These are phyloP conservation scores for Solanum pennellii DNA, from an alignment of 257 asterid species.

Conservation along the genomic window DNA sequence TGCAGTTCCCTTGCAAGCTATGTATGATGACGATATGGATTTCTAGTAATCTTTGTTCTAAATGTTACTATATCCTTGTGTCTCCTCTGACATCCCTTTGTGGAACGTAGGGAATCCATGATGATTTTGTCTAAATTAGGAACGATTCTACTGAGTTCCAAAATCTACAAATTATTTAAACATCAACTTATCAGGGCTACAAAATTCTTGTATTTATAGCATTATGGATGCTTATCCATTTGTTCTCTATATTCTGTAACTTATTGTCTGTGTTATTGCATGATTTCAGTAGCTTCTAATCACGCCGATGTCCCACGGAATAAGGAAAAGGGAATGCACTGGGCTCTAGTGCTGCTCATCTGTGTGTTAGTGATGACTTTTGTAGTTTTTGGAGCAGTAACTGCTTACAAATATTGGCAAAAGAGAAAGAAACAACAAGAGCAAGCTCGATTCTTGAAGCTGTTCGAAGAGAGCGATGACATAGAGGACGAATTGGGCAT, in stretches of 20 bases:
- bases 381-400: constrained; percentile 27
- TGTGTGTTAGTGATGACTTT: constrained; percentile 7
- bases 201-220: not conserved
- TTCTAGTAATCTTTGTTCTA: not conserved
- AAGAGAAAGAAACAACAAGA: constrained; percentile 59
- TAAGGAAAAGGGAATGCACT: constrained; percentile 19
- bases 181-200: not conserved
- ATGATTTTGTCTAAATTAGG: not conserved
- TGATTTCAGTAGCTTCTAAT: constrained; percentile 21
- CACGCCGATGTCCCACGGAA: constrained; percentile 10
- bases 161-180: not conserved
- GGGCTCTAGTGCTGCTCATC: constrained; percentile 31
- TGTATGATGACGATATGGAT: not conserved
- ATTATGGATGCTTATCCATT: not conserved
- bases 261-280: not conserved
- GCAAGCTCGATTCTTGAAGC: constrained; percentile 64
- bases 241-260: not conserved
- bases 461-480: constrained; percentile 45
- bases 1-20: not conserved
- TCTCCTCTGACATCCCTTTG: not conserved
- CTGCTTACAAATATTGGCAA: constrained; percentile 47
- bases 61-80: not conserved
- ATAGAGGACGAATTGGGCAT: constrained; percentile 31
- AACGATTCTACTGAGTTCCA: not conserved
- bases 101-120: not conserved